These are phyloP conservation scores for Aspergillus ibericus DNA, from an alignment of 2,329 filamentous ascomycete genomes.

Conservation along the genomic window DNA sequence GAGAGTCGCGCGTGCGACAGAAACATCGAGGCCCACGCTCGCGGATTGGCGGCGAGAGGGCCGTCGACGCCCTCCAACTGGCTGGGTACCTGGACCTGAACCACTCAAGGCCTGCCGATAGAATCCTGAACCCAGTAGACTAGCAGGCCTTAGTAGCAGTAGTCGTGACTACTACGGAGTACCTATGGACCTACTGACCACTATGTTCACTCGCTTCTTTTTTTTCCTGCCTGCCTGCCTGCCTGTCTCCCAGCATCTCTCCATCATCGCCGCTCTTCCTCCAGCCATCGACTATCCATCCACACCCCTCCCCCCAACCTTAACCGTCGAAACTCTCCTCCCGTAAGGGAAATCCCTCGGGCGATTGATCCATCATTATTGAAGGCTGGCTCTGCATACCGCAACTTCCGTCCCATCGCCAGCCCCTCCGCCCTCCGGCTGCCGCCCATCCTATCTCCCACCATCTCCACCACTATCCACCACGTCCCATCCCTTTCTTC, in stretches of 20 bases:
- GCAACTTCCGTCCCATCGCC: slow-evolving; percentile 24
- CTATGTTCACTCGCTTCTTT: slow-evolving; percentile 13
- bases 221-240: slow-evolving; percentile 2
- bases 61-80: slow-evolving; percentile 6
- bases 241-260: not conserved
- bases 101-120: not conserved
- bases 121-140: not conserved
- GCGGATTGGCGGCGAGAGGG: slow-evolving; percentile 15
- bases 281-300: slow-evolving; percentile 7
- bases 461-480: not conserved
- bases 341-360: slow-evolving; percentile 24
- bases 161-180: not conserved
- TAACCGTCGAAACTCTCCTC: slow-evolving; percentile 10
- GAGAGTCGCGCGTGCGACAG: slow-evolving; percentile 24
- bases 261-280: not conserved
- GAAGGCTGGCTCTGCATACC: slow-evolving; percentile 25
- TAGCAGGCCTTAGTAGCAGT: not conserved
- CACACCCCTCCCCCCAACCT: not conserved
- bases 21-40: slow-evolving; percentile 21
- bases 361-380: slow-evolving; percentile 18
- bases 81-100: slow-evolving; percentile 8
- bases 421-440: slow-evolving; percentile 11
- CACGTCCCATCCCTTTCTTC: slow-evolving; percentile 21
- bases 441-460: slow-evolving; percentile 7
- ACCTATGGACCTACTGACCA: slow-evolving; percentile 3